phyloP scores from a whole-genome alignment of 1,284 basidiomycete genomes.

The Schizophyllum amplum region DNA sequence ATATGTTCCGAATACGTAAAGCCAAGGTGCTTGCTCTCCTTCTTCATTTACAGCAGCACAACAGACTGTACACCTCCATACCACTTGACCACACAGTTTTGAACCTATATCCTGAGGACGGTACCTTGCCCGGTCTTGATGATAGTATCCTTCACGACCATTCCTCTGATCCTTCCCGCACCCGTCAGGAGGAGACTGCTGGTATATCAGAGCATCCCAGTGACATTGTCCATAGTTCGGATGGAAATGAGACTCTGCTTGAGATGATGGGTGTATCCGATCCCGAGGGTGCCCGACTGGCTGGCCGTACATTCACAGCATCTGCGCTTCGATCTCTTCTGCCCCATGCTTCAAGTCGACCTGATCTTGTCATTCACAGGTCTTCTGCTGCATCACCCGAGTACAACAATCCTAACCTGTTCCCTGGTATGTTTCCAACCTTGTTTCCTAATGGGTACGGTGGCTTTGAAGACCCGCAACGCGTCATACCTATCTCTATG shows the following conservation, averaged over 20 bases:
- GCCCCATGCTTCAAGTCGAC: conserved; percentile 7
- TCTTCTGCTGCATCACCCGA: conserved; percentile 12
- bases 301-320: conserved; percentile 16
- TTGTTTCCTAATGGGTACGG: conserved; percentile 26
- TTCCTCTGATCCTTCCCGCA: conserved; percentile 3
- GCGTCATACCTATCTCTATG: conserved; percentile 10
- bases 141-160: conserved; percentile 12
- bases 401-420: conserved; percentile 21
- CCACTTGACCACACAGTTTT: conserved; percentile 10
- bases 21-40: conserved; percentile 15
- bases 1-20: conserved; percentile 10
- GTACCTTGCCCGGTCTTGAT: conserved; percentile 12
- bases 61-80: conserved; percentile 17
- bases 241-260: conserved; percentile 5
- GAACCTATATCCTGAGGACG: conserved; percentile 13
- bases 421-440: conserved; percentile 24
- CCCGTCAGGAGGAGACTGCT: conserved; percentile 16
- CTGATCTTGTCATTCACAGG: conserved; percentile 16
- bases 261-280: conserved; percentile 20
- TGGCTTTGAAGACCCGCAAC: conserved; percentile 21
- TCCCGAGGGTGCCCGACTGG: conserved; percentile 15
- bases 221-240: neutral
- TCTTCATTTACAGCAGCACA: conserved; percentile 18
- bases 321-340: conserved; percentile 18
- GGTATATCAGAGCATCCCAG: conserved; percentile 12